Evolutionary conservation across 495 filamentous ascomycete genomes (phyloP), one percentile per base, ranked within the genome.

Genomic region (Penicillium herquei): DNA sequence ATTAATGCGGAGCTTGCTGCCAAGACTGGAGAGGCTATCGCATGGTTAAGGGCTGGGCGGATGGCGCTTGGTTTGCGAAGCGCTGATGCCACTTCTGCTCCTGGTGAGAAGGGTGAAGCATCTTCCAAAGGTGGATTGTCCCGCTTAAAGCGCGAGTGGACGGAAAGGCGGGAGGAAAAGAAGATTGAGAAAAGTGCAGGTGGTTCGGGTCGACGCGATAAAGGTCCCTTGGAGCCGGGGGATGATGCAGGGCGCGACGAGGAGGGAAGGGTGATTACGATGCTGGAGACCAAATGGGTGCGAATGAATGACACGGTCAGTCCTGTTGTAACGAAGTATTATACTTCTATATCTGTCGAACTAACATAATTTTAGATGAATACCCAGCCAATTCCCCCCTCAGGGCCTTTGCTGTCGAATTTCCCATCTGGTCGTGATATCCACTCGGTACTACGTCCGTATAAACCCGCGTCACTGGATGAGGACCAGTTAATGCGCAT

Each of bases 251-350:
- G 94, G 0, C 83, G 79, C 57, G 68, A 88, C 16, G 94, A 97
- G 64, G 94, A 98, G 71, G 82, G 80, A n/a, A 77, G 89, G 45
- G 88, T 96, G 1, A 78, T 96, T 56, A 86, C 92, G 58, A 90
- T 89, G 85, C 69, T 98, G 51, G 87, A 96, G 66, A 78, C 76
- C 45, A 96, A 96, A 68, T 98, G 94, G 94, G 81, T 80, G 32
- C 91, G 91, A 72, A 84, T 89, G 74, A 98, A 98, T 69, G 91
- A 96, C 73, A 95, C 89, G 12, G 90, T 96, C 67, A 74, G 87
- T 80, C 13, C 21, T 3, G 16, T 43, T 12, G 1, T 5, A 30
- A n/a, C 11, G 40, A 43, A 14, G 30, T 11, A 8, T 31, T 17
- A n/a, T 31, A 1, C 12, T 16, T 46, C 18, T n/a, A 5, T 32